A percentile compares a stretch with the other conserved stretches of the same genome.
phyloP scores from a whole-genome alignment of 2,329 filamentous ascomycete species.

The Huntiella decipiens region DNA sequence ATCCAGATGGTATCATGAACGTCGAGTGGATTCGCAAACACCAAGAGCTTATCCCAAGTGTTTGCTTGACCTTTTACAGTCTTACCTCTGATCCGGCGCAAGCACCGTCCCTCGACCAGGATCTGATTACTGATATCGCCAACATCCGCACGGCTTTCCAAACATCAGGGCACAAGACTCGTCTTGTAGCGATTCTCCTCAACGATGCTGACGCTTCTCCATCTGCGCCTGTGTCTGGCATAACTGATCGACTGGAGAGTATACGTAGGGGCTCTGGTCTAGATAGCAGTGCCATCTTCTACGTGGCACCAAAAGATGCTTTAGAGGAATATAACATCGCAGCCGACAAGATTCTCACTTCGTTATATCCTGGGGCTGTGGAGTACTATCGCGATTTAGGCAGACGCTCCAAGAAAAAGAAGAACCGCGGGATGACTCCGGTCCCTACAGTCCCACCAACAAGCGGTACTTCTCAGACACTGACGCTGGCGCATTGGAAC shows the following conservation, averaged over 20 bases:
- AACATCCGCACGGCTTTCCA: constrained; percentile 48
- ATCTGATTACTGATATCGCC: constrained; percentile 74
- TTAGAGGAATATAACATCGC: constrained; percentile 53
- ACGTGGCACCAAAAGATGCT: constrained; percentile 57
- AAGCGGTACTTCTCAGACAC: constrained; percentile 62
- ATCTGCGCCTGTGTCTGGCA: constrained; percentile 30
- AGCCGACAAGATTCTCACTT: constrained; percentile 50
- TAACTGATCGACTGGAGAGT: constrained; percentile 51
- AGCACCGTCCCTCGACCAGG: constrained; percentile 65
- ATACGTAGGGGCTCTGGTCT: constrained; percentile 65
- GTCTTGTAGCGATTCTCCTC: constrained; percentile 59
- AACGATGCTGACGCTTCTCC: constrained; percentile 40
- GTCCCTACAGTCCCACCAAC: constrained; percentile 70
- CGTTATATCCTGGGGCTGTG: constrained; percentile 53
- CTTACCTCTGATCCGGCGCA: constrained; percentile 55
- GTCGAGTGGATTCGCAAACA: constrained; percentile 76
- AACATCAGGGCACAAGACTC: constrained; percentile 57
- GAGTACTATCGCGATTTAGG: constrained; percentile 91
- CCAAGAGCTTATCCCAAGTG: constrained; percentile 62
- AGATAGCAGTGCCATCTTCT: constrained; percentile 72
- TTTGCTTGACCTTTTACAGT: constrained; percentile 64
- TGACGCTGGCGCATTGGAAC: constrained; percentile 79
- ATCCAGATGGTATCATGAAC: constrained; percentile 76
- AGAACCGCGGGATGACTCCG: constrained; percentile 57
- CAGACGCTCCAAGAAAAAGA: constrained; percentile 81